A percentile compares a stretch with the other conserved stretches of the same genome.
These are phyloP conservation scores for Artomyces pyxidatus DNA, from an alignment of 768 basidiomycete genomes.

Conservation along the genomic window DNA sequence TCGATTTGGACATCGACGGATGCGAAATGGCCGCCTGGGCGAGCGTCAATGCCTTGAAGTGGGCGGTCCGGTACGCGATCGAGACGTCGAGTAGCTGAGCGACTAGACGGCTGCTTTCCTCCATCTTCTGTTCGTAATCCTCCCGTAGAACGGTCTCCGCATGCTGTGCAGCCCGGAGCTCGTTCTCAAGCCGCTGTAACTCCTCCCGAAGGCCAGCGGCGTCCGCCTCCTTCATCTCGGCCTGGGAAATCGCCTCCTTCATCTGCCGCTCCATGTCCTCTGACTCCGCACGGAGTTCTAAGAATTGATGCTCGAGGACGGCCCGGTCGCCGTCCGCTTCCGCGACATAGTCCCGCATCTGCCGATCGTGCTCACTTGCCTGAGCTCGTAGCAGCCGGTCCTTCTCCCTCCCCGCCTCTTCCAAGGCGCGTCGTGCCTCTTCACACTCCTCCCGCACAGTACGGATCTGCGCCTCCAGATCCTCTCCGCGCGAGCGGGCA, in stretches of 20 bases:
- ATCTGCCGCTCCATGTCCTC: slow-evolving; percentile 55
- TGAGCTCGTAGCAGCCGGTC: slow-evolving; percentile 68
- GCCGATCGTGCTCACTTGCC: slow-evolving; percentile 56
- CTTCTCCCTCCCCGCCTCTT: slow-evolving; percentile 66
- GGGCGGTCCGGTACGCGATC: slow-evolving; percentile 67
- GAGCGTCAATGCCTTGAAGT: slow-evolving; percentile 60
- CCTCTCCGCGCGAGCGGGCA: slow-evolving; percentile 63
- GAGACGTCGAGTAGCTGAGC: slow-evolving; percentile 80
- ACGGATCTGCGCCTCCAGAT: slow-evolving; percentile 68
- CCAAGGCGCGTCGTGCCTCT: slow-evolving; percentile 58
- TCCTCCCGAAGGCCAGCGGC: slow-evolving; percentile 65
- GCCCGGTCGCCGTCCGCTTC: slow-evolving; percentile 94
- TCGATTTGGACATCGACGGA: slow-evolving; percentile 39
- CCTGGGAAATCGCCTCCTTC: slow-evolving; percentile 51
- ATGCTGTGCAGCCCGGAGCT: slow-evolving; percentile 58
- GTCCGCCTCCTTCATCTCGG: slow-evolving; percentile 61
- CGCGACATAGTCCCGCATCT: slow-evolving; percentile 79
- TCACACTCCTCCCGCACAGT: slow-evolving; percentile 65
- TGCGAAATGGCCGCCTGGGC: slow-evolving; percentile 48
- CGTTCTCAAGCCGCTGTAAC: slow-evolving; percentile 60
- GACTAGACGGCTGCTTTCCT: slow-evolving; percentile 58
- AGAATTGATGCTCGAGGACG: slow-evolving; percentile 83
- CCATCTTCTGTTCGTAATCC: slow-evolving; percentile 63
- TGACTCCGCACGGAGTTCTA: slow-evolving; percentile 55
- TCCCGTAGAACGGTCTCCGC: slow-evolving; percentile 65